Evolutionary conservation across 441 rosid species (phyloP), one percentile per base, ranked within the genome.

Genomic region (Melastoma candidum): DNA sequence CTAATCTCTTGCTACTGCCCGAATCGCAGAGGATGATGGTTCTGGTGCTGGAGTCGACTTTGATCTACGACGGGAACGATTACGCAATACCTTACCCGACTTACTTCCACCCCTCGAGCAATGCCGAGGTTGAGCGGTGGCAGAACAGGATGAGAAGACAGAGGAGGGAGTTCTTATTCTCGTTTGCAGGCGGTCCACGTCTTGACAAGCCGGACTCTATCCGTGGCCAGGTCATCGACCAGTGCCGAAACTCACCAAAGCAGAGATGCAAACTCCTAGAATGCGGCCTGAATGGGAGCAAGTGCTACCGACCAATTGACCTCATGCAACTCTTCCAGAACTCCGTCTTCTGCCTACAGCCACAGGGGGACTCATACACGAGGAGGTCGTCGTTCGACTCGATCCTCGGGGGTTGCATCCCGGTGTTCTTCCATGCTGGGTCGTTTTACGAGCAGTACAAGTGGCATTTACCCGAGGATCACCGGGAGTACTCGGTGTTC

Each of bases 341-440:
- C 14, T 85, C 96, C 1, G 59, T 71, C 0, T 90, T 83, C 73
- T 90, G 93, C 68, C 68, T 83, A 48, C 97, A 90, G 57, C 98
- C 96, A 0, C 74, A 83, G 0, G 96, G 96, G 12, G 93, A 90
- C 64, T 84, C 95, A 11, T 83, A 75, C 58, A 90, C 96, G 0
- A 69, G 96, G 48, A 63, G 90, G 17, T 90, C 98, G 0, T 71
- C 86, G 2, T 87, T 90, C 2, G 96, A 90, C 68, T 83, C 98
- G 0, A 87, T 90, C 25, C 22, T 87, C 56, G 80, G 85, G 0
- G 96, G 95, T n/a, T 90, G 97, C 51, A 84, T 90, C 51, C 95
- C 97, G 0, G 95, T 90, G 55, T 90, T 87, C 74, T 90, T 90
- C 77, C 93, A 87, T 59, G 87, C 95, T 0, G 95, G 96, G 0